Evolutionary conservation across 78 protist genomes (phyloP), one percentile per base, ranked within the genome.

Genomic region (Monosiga brevicollis): DNA sequence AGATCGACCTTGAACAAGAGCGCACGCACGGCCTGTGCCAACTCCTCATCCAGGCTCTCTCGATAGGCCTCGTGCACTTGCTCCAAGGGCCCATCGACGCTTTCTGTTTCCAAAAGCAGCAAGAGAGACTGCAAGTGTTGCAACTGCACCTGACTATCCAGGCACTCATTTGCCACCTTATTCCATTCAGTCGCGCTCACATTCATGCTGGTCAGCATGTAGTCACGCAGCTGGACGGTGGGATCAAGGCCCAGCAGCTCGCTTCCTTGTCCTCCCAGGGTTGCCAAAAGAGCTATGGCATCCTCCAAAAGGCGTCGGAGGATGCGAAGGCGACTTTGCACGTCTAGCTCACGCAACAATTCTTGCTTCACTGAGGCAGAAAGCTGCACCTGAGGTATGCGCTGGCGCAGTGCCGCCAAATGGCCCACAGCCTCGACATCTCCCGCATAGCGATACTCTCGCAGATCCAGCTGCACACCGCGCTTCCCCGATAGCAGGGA

Each of bases 381-480:
- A 11, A 71, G 75, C 9, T 6, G 36, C 29, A 6, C 36, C 82
- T 78, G 82, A 39, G 82, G 74, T 34, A 78, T 42, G 0, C 81
- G 81, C 81, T 1, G 26, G 29, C 32, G 40, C 42, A 83, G 79
- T 38, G 36, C 1, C 15, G 71, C 49, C 49, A 83, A 38, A 35
- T 3, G 24, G 1, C 87, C 87, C 22, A 73, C 23, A 35, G 34
- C 43, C 38, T 34, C 75, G 36, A 54, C 15, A 29, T 76, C 81
- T 24, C 87, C 87, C 41, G 1, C 23, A 70, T 71, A 83, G 40
- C 37, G 54, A 72, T 34, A 83, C 40, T 83, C 82, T n/a, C 26
- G 42, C 77, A 83, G 40, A 0, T 83, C 79, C 22, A 83, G 23
- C 36, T 3, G 24, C 0, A 83, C 25, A 9, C 70, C 75, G 23